These are phyloP conservation scores for Inosperma sp. DNA, from an alignment of 768 basidiomycete genomes.

Conservation along the genomic window DNA sequence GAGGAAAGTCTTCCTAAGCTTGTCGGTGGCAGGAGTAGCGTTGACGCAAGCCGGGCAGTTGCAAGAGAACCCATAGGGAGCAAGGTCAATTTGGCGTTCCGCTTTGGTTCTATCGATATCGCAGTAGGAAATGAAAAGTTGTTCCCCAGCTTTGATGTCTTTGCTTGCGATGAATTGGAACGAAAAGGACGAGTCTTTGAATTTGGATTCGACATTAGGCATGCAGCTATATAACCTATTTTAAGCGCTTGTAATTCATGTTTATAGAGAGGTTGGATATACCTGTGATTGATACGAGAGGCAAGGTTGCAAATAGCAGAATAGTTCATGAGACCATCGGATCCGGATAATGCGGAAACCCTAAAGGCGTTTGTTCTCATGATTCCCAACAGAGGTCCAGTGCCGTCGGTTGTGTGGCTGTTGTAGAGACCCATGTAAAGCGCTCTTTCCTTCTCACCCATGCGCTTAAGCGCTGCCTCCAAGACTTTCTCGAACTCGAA, in stretches of 20 bases:
- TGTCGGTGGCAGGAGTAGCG: constrained; percentile 16
- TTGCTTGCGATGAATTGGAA: constrained; percentile 1
- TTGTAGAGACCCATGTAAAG: constrained; percentile 32
- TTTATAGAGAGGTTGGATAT: neutral
- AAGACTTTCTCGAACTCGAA: constrained; percentile 6
- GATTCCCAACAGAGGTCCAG: constrained; percentile 31
- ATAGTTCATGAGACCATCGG: neutral
- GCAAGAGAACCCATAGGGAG: constrained; percentile 31
- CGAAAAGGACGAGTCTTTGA: constrained; percentile 5
- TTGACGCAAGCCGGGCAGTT: constrained; percentile 27
- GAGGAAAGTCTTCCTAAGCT: neutral
- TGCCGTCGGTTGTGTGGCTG: constrained; percentile 27
- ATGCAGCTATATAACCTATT: neutral
- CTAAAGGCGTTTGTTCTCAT: constrained; percentile 32
- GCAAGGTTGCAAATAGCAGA: neutral
- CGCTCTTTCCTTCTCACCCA: constrained; percentile 7
- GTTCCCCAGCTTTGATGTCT: constrained; percentile 6
- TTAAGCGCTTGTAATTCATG: neutral
- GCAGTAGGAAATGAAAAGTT: constrained; percentile 30
- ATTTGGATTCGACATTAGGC: constrained; percentile 2
- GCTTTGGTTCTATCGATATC: constrained; percentile 10
- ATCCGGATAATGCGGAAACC: neutral
- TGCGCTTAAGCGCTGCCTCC: neutral
- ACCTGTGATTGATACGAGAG: constrained; percentile 8
- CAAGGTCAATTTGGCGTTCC: constrained; percentile 23